Evolutionary conservation across 768 basidiomycete genomes (phyloP), one percentile per base, ranked within the genome.

Genomic region (Leccinum boreale): DNA sequence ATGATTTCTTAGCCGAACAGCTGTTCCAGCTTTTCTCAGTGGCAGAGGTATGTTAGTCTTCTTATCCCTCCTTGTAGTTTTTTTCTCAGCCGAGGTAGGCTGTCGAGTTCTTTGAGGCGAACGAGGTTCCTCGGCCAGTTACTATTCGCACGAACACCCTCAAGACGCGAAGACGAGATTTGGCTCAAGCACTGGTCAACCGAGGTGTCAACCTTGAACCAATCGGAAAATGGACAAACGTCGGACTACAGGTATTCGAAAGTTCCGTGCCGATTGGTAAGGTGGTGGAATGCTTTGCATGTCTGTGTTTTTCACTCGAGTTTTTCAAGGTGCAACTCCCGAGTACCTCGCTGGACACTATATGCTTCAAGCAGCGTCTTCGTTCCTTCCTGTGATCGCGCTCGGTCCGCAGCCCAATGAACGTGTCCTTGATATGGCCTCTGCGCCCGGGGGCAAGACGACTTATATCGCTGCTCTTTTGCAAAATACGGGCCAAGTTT

Each of bases 321-420:
- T 14, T 14, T 53, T 44, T 31, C 33, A 63, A 87, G 87, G 91
- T 71, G 97, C 97, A 6, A 98, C 97, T 2, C 97, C 97, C 11
- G 97, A 99, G 76, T 99, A 99, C 74, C 85, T 99, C 39, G 94
- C 97, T 0, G 97, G 97, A 3, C 95, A 99, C 71, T 99, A 99
- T 75, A 98, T 99, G 92, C 89, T 98, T 24, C 97, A 99, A 78
- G 93, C 97, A 6, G 97, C 97, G 11, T 96, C 94, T 5, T 98
- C 97, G 1, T 98, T 99, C 81, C 83, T 99, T n/a, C 97, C 97
- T 54, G 97, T 98, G 67, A 95, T 98, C 62, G 93, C 97, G 4
- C 87, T 99, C 39, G 79, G 85, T 24, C 97, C 97, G 5, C 90
- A 95, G 67, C 93, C 94, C 2, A 84, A 91, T 58, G 97, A 98